Evolutionary conservation across 129 eudicot species (phyloP).

Genomic region (Escallonia rubra): DNA sequence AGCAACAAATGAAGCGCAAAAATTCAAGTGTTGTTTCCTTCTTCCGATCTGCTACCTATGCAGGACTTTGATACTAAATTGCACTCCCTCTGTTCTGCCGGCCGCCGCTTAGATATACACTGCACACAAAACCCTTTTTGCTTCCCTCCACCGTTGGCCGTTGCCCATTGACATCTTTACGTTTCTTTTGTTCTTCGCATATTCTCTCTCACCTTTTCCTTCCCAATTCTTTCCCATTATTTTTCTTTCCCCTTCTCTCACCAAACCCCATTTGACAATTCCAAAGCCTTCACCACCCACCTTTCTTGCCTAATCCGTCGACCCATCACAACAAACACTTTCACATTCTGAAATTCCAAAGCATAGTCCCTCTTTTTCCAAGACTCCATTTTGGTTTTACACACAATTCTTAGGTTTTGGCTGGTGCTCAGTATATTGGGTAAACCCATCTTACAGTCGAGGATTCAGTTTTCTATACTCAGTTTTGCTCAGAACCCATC

Average conservation of each 20-base stretch:
- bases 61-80: too few relatives aligned
- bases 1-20: too few relatives aligned
- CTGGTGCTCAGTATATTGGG: too few relatives aligned
- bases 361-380: constrained; percentile 2
- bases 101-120: neutral
- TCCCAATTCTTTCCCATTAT: constrained; percentile 10
- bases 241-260: constrained; percentile 9
- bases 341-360: constrained; percentile 20
- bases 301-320: constrained; percentile 16
- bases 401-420: neutral
- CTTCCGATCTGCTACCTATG: too few relatives aligned
- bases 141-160: neutral
- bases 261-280: neutral
- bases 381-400: neutral
- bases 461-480: neutral
- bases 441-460: neutral
- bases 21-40: too few relatives aligned
- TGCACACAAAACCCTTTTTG: constrained; percentile 2
- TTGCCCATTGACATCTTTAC: neutral
- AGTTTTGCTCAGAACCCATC: neutral
- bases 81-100: too few relatives aligned
- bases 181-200: constrained; percentile 11
- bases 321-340: constrained; percentile 5
- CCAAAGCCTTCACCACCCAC: neutral
- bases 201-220: neutral